phyloP scores from a whole-genome alignment of 202 grass and related monocot genomes.

The Schoenoplectus tabernaemontani region DNA sequence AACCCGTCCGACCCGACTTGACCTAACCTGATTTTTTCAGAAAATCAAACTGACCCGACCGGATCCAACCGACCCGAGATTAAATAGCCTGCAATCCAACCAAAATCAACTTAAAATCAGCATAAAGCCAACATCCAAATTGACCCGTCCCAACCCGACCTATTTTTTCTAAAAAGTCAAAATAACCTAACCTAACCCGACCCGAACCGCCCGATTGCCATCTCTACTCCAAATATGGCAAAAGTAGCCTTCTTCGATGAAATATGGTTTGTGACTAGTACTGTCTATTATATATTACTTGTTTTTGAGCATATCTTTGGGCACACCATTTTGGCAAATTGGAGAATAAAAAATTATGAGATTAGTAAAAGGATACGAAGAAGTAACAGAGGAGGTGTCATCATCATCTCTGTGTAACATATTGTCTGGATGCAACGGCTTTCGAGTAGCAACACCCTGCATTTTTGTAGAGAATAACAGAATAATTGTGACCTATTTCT shows the following conservation, averaged over 20 bases:
- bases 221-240: no score
- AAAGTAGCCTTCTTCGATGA: neutral
- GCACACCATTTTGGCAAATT: neutral
- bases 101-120: no score
- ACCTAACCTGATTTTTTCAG: no score
- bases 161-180: no score
- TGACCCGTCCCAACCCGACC: no score
- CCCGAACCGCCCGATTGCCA: no score
- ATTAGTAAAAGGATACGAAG: constrained; percentile 48
- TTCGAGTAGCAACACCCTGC: constrained; percentile 34
- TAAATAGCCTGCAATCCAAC: no score
- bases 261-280: neutral
- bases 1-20: no score
- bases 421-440: constrained; percentile 40
- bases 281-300: constrained; percentile 2
- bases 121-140: no score
- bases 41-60: no score
- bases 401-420: constrained; percentile 49
- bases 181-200: no score
- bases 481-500: constrained; percentile 3
- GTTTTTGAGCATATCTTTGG: neutral
- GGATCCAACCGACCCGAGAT: no score
- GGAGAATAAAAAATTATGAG: neutral
- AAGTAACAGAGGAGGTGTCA: constrained; percentile 80
- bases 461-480: constrained; percentile 21